Evolutionary conservation across 2,329 filamentous ascomycete species (phyloP).

Genomic region (Cordyceps pruinosa): DNA sequence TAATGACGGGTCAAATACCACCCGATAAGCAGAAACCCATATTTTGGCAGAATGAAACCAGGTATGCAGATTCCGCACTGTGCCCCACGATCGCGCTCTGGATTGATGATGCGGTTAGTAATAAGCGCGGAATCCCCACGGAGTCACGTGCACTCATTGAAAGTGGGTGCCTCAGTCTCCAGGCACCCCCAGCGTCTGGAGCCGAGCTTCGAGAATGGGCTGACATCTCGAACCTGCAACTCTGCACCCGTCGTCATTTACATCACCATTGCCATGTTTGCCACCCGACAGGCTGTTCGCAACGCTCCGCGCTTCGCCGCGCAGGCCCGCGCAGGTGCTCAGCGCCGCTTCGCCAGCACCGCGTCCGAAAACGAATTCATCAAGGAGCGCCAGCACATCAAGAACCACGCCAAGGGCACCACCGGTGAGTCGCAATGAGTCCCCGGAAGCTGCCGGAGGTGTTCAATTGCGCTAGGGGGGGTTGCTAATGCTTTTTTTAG

Average conservation of each 20-base stretch:
- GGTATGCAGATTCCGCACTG: not conserved
- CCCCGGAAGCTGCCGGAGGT: not conserved
- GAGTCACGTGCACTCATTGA: conserved; percentile 9
- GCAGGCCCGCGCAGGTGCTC: conserved; percentile 52
- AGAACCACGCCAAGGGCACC: conserved; percentile 79
- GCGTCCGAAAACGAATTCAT: conserved; percentile 87
- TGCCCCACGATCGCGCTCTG: conserved; percentile 10
- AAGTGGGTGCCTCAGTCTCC: conserved; percentile 9
- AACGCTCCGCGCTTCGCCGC: conserved; percentile 55
- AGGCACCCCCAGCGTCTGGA: conserved; percentile 18
- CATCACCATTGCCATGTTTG: conserved; percentile 47
- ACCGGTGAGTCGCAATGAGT: conserved; percentile 56
- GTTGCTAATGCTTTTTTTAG: conserved; percentile 44
- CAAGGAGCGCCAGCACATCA: conserved; percentile 82
- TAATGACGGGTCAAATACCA: not conserved
- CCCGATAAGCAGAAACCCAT: not conserved
- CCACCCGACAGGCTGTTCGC: conserved; percentile 56
- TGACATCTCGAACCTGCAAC: conserved; percentile 25
- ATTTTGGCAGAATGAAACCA: not conserved
- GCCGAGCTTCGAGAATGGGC: conserved; percentile 29
- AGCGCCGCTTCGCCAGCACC: conserved; percentile 66
- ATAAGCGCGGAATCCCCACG: conserved; percentile 8
- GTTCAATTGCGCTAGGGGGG: conserved; percentile 16
- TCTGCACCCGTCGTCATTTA: conserved; percentile 21
- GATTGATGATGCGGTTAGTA: not conserved